These are phyloP conservation scores for Umbellularia californica DNA, from an alignment of 164 flowering plant species.

Conservation along the genomic window DNA sequence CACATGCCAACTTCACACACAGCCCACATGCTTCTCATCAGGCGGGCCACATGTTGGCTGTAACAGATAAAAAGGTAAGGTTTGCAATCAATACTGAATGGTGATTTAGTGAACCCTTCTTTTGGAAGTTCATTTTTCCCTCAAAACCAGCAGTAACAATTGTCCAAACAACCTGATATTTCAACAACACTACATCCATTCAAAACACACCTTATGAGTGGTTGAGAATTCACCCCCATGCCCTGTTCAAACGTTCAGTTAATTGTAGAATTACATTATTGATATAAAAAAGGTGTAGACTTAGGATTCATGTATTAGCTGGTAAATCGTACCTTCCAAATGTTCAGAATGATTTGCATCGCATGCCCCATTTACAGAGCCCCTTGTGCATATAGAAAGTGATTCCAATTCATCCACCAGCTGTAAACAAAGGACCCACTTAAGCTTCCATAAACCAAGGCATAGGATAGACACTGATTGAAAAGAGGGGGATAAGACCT, in stretches of 20 bases:
- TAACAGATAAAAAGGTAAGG: background rate
- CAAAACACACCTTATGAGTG: background rate
- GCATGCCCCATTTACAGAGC: conserved; percentile 16
- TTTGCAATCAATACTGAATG: background rate
- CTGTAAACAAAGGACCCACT: conserved; percentile 25
- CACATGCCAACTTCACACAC: background rate
- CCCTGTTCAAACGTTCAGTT: background rate
- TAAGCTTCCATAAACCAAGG: background rate
- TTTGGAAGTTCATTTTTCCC: background rate
- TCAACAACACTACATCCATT: background rate
- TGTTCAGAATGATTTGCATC: conserved; percentile 17
- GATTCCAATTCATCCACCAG: conserved; percentile 60
- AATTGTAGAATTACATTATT: background rate
- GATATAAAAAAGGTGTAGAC: too few relatives aligned
- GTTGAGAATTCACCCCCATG: background rate
- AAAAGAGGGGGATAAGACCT: background rate
- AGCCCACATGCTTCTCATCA: background rate
- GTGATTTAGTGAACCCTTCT: background rate
- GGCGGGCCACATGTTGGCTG: background rate
- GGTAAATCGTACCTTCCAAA: conserved; percentile 36
- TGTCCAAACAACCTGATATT: background rate
- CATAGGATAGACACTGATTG: background rate
- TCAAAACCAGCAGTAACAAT: background rate
- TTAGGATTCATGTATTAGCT: too few relatives aligned
- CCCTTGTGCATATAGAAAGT: conserved; percentile 32